A percentile compares a stretch with the other conserved stretches of the same genome.
phyloP scores from a whole-genome alignment of 495 filamentous ascomycete genomes.

The Aspergillus haitiensis region DNA sequence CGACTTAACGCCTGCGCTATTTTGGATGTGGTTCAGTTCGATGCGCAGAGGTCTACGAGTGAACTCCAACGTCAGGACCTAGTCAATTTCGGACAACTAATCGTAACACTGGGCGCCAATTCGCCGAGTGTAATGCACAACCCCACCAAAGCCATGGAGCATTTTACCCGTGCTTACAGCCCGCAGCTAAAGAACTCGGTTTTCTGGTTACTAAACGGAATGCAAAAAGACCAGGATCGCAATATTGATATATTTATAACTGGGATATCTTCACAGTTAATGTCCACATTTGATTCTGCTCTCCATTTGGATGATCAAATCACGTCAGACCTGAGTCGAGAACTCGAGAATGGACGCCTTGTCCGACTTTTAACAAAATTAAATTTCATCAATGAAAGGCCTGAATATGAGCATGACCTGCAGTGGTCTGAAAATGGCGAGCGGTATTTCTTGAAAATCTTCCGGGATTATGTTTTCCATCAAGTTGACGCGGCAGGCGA shows the following conservation, averaged over 20 bases:
- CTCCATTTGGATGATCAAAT: constrained; percentile 76
- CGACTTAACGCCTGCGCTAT: constrained; percentile 87
- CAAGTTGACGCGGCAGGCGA: constrained; percentile 82
- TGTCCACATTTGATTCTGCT: constrained; percentile 67
- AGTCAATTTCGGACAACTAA: constrained; percentile 77
- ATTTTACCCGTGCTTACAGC: constrained; percentile 70
- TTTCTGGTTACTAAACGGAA: constrained; percentile 66
- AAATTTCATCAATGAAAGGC: constrained; percentile 81
- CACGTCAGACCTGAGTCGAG: constrained; percentile 64
- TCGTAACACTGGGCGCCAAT: constrained; percentile 73
- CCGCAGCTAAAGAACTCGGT: constrained; percentile 71
- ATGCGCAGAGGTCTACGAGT: constrained; percentile 59
- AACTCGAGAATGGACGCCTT: constrained; percentile 89
- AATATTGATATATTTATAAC: constrained; percentile 74
- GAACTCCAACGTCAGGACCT: constrained; percentile 89
- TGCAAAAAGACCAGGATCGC: constrained; percentile 54
- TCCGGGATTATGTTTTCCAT: constrained; percentile 96
- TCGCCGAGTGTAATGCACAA: constrained; percentile 57
- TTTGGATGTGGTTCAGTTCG: constrained; percentile 80
- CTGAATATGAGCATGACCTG: constrained; percentile 71
- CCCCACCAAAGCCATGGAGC: constrained; percentile 64
- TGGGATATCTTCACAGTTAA: constrained; percentile 71
- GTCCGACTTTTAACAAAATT: constrained; percentile 82
- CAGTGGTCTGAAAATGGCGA: constrained; percentile 89
- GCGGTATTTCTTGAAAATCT: constrained; percentile 87